Base-by-base conservation (phyloP, 2,329 filamentous ascomycete genomes). In the Beauveria varroae region DNA sequence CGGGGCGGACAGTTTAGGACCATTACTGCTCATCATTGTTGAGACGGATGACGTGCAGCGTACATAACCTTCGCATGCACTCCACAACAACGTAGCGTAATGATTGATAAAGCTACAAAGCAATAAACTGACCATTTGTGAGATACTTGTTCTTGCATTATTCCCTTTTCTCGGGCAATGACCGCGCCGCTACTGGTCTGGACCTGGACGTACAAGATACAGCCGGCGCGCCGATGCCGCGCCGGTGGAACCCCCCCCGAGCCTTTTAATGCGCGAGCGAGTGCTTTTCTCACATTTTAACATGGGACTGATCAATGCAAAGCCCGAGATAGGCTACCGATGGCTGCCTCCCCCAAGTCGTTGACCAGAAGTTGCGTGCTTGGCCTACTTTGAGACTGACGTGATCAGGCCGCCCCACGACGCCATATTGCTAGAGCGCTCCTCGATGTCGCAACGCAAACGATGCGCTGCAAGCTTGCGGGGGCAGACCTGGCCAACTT, bases 401-500 rank as follows among this genome's bases (percentile, higher is more conserved):
- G 58, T 60, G 58, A 60, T 60, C 58, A 18, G 49, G 40, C 51
- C 30, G 58, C 58, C 43, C 58, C 58, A 60, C 58, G 58, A 60
- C 58, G 58, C 58, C 58, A 60, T 60, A 55, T 28, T 43, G 28
- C 22, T 30, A 54, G 14, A 55, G 34, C 16, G 34, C 34, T 37
- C 34, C 22, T 46, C n/a, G 30, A 57, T 49, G 44, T 49, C 44
- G 55, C 54, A 57, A 49, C 30, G 28, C 37, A 44, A 4, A 24
- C 37, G 18, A n/a, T 20, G 6, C 5, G 34, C 43, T 49, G 55
- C 55, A 18, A 24, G 28, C 26, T 26, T 37, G 28, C 30, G 30
- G 30, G 44, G 55, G 12, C 34, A 14, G 18, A 24, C 26, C 20
- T 12, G 16, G 20, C 1, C 34, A 24, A 40, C 2, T 37, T 37